Conservation (phyloP, 2,329 filamentous ascomycete genomes). For the Fusarium lyarnte region DNA sequence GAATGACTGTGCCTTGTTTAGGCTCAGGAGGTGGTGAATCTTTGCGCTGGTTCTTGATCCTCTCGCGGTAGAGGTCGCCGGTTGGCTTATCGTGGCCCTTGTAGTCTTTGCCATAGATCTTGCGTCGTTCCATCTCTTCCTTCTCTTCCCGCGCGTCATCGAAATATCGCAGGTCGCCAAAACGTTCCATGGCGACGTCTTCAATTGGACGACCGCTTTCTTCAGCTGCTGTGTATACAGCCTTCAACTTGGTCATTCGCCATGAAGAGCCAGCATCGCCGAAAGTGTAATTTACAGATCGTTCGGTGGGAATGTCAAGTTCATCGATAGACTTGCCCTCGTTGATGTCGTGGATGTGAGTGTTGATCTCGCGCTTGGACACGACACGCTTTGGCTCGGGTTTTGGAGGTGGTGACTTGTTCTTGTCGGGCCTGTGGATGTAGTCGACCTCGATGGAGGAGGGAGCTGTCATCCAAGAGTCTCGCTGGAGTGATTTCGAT, state of each 20-base stretch:
- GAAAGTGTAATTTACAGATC: slow-evolving; percentile 78
- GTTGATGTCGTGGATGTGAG: slow-evolving; percentile 66
- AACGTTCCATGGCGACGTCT: slow-evolving; percentile 83
- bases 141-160: slow-evolving; percentile 94
- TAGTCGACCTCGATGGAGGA: slow-evolving; percentile 89
- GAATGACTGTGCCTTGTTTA: slow-evolving; percentile 66
- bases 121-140: slow-evolving; percentile 84
- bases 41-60: slow-evolving; percentile 68
- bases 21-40: slow-evolving; percentile 43
- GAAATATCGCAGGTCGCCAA: slow-evolving; percentile 83
- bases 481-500: slow-evolving; percentile 66
- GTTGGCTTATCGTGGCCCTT: slow-evolving; percentile 86
- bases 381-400: slow-evolving; percentile 75
- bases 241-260: slow-evolving; percentile 95
- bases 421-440: slow-evolving; percentile 68
- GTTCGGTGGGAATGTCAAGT: slow-evolving; percentile 58
- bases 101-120: slow-evolving; percentile 85
- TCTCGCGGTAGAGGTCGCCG: slow-evolving; percentile 84
- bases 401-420: slow-evolving; percentile 62
- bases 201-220: slow-evolving; percentile 78
- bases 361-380: slow-evolving; percentile 84
- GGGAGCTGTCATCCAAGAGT: slow-evolving; percentile 89
- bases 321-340: slow-evolving; percentile 55
- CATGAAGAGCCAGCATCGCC: slow-evolving; percentile 91
- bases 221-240: slow-evolving; percentile 82